Evolutionary conservation across 768 basidiomycete genomes (phyloP).

Genomic region (Trametes cubensis): DNA sequence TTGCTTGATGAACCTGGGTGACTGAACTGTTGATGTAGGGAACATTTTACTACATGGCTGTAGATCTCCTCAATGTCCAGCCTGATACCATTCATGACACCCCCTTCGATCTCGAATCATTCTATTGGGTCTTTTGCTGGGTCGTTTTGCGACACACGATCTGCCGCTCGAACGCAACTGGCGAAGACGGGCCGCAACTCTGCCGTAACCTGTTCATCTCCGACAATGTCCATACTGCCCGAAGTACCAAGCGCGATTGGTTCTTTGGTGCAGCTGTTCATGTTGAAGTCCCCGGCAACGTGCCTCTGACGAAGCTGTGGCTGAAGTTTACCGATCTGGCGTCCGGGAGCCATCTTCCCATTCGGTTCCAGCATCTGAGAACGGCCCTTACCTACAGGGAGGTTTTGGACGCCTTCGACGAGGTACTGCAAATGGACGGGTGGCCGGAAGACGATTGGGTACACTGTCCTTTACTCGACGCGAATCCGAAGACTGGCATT

Average conservation of each 20-base stretch:
- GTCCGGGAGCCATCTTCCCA: neutral
- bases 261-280: neutral
- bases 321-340: neutral
- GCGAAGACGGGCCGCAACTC: neutral
- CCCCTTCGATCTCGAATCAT: slow-evolving; percentile 17
- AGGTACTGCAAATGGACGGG: neutral
- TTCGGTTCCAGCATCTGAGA: neutral
- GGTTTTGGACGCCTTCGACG: neutral
- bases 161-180: neutral
- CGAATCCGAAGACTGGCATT: neutral
- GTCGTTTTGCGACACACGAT: slow-evolving; percentile 7
- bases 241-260: neutral
- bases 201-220: neutral
- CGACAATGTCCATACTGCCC: neutral
- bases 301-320: neutral
- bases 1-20: neutral
- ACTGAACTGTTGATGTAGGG: neutral
- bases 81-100: neutral
- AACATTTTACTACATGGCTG: slow-evolving; percentile 10
- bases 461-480: neutral
- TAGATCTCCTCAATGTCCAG: neutral
- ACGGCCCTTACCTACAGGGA: neutral
- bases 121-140: slow-evolving; percentile 21
- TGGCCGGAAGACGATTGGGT: slow-evolving; percentile 1
- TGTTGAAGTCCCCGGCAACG: neutral